phyloP scores from a whole-genome alignment of 228 moss, liverwort and hornwort species.

The Sphagnum fallax region DNA sequence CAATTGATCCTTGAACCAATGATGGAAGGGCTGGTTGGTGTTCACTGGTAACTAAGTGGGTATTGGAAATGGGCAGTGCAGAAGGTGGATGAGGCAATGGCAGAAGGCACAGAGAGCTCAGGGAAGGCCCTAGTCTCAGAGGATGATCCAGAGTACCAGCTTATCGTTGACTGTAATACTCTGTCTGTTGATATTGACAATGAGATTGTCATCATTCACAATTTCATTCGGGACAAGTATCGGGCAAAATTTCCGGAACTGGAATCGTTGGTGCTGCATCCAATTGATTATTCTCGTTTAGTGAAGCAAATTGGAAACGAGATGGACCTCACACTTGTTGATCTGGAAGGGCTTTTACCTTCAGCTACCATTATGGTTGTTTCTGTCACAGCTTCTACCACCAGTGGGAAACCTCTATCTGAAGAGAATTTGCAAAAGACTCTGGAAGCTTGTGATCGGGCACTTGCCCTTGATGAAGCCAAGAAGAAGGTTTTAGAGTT shows the following conservation, averaged over 20 bases:
- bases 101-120: slow-evolving; percentile 41
- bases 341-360: slow-evolving; percentile 83
- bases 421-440: slow-evolving; percentile 80
- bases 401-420: slow-evolving; percentile 89
- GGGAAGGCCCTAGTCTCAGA: slow-evolving; percentile 71
- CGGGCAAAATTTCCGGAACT: slow-evolving; percentile 92
- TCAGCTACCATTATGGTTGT: slow-evolving; percentile 99
- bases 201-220: slow-evolving; percentile 83
- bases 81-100: slow-evolving; percentile 90
- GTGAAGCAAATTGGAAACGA: slow-evolving; percentile 90
- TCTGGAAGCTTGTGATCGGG: slow-evolving; percentile 84
- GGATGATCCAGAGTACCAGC: slow-evolving; percentile 92
- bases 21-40: too few species aligned
- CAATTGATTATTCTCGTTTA: slow-evolving; percentile 94
- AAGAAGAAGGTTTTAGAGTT: slow-evolving; percentile 89
- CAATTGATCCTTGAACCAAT: too few species aligned
- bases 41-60: too few species aligned
- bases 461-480: slow-evolving; percentile 81
- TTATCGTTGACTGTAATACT: slow-evolving; percentile 91
- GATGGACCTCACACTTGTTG: slow-evolving; percentile 90
- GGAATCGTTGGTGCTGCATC: slow-evolving; percentile 91
- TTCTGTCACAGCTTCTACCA: slow-evolving; percentile 92
- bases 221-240: slow-evolving; percentile 90
- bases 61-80: slow-evolving; percentile 21
- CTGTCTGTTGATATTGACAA: slow-evolving; percentile 93